Conservation (phyloP, 2,329 filamentous ascomycete species). For the Trichoderma pleuroti region DNA sequence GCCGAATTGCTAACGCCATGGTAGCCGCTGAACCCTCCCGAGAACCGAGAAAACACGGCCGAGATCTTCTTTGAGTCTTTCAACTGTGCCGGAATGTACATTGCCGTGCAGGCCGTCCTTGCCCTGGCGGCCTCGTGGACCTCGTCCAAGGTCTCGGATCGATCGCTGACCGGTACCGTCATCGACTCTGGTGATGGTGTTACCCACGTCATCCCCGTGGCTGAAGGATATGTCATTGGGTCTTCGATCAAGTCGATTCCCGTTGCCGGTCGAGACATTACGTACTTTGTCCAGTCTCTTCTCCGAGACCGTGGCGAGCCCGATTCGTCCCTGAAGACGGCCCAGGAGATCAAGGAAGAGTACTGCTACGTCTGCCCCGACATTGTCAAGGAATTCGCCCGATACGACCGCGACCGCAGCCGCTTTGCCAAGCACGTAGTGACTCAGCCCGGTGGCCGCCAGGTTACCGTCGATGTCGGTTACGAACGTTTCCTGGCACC, state of each 20-base stretch:
- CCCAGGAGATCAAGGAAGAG: slow-evolving; percentile 97
- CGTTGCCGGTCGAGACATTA: slow-evolving; percentile 96
- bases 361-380: slow-evolving; percentile 98
- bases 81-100: slow-evolving; percentile 98
- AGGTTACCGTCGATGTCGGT: slow-evolving; percentile 84
- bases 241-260: slow-evolving; percentile 99
- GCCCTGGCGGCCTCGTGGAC: slow-evolving; percentile 98
- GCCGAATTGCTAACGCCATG: not conserved
- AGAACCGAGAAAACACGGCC: slow-evolving; percentile 98
- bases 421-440: slow-evolving; percentile 90
- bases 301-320: slow-evolving; percentile 94
- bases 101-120: slow-evolving; percentile 95
- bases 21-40: slow-evolving; percentile 91
- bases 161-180: slow-evolving; percentile 93
- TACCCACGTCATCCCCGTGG: slow-evolving; percentile 97
- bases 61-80: slow-evolving; percentile 99
- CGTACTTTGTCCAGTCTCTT: slow-evolving; percentile 96
- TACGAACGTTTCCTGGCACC: slow-evolving; percentile 98
- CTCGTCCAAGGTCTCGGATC: slow-evolving; percentile 93
- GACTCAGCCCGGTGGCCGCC: slow-evolving; percentile 77
- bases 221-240: slow-evolving; percentile 97
- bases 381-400: slow-evolving; percentile 96
- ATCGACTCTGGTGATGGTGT: slow-evolving; percentile 99
- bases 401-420: slow-evolving; percentile 88
- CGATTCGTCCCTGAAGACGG: slow-evolving; percentile 94